phyloP scores from a whole-genome alignment of 257 asterid genomes.

The Gynochthodes officinalis region DNA sequence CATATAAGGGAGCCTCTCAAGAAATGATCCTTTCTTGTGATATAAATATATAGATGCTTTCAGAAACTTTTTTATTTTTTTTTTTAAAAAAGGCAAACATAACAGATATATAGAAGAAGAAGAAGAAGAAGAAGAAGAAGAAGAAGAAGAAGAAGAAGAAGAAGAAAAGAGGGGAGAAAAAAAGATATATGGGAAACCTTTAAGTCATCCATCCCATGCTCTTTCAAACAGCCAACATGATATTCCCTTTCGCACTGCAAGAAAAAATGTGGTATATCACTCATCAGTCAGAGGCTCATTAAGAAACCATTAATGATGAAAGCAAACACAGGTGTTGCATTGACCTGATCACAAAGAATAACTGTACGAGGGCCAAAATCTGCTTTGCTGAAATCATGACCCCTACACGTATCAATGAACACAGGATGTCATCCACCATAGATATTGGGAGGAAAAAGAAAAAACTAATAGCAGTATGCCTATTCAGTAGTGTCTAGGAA shows the following conservation, averaged over 20 bases:
- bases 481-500: not conserved
- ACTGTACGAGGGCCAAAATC: conserved; percentile 68
- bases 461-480: not conserved
- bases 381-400: conserved; percentile 55
- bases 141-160: too few species aligned
- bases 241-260: conserved; percentile 88
- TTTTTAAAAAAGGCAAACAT: too few species aligned
- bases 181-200: conserved; percentile 41
- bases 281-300: not conserved
- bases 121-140: too few species aligned
- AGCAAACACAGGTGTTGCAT: not conserved
- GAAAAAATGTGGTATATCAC: conserved; percentile 12
- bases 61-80: too few species aligned
- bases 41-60: not conserved
- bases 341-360: conserved; percentile 91
- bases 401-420: conserved; percentile 44
- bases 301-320: not conserved
- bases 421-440: conserved; percentile 2
- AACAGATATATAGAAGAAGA: too few species aligned
- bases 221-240: conserved; percentile 84
- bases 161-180: not conserved
- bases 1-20: not conserved
- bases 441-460: not conserved
- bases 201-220: conserved; percentile 58
- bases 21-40: not conserved